Percentiles rank a stretch among this genome's conserved stretches.
Conservation (phyloP, 495 filamentous ascomycete species). For the Aspergillus nidulans region DNA sequence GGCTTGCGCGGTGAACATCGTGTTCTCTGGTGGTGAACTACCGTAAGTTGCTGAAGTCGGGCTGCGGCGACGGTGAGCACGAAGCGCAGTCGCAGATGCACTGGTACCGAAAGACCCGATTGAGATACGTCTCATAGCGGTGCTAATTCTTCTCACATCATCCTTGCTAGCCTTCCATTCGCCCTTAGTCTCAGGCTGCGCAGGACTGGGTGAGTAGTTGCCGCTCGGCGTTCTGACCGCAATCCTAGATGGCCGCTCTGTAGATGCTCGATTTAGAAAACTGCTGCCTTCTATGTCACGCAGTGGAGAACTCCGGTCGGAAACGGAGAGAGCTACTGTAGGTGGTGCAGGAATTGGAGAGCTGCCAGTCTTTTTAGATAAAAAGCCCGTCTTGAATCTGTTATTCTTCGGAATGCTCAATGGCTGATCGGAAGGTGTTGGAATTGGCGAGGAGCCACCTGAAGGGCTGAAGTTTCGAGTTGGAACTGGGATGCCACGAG, state of each 20-base stretch:
- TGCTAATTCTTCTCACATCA: conserved; percentile 56
- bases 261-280: conserved; percentile 51
- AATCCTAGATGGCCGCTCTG: conserved; percentile 45
- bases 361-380: conserved; percentile 66
- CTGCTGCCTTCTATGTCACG: conserved; percentile 60
- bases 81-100: conserved; percentile 32
- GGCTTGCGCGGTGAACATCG: conserved; percentile 66
- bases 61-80: conserved; percentile 58
- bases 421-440: conserved; percentile 28
- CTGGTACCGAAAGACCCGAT: conserved; percentile 28
- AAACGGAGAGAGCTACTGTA: conserved; percentile 53
- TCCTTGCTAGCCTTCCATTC: conserved; percentile 50
- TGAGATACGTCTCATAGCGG: conserved; percentile 58
- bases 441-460: conserved; percentile 27
- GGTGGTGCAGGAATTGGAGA: conserved; percentile 62
- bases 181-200: conserved; percentile 36
- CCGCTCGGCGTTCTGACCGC: conserved; percentile 47
- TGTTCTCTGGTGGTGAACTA: conserved; percentile 54
- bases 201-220: conserved; percentile 37
- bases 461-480: conserved; percentile 35
- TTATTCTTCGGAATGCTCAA: conserved; percentile 51
- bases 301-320: conserved; percentile 60
- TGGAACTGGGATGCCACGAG: conserved; percentile 38
- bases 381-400: conserved; percentile 88
- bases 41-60: conserved; percentile 51